These are phyloP conservation scores for Colletotrichum graminicola DNA, from an alignment of 2,329 filamentous ascomycete species.

Conservation along the genomic window DNA sequence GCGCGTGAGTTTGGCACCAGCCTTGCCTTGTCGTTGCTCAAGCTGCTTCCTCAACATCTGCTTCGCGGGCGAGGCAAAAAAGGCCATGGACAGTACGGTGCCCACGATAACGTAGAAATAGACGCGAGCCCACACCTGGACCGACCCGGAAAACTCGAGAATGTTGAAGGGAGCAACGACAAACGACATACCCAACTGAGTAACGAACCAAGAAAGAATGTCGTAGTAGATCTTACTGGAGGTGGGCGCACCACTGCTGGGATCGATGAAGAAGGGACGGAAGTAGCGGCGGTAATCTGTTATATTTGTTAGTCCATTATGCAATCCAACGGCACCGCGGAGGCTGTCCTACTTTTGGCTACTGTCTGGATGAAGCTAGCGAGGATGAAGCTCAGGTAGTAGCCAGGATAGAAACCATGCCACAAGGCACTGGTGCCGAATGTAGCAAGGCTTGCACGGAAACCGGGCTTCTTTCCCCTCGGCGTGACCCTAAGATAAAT, in stretches of 20 bases:
- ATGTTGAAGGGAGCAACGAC: conserved; percentile 87
- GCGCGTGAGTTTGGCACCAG: conserved; percentile 60
- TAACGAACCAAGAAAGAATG: conserved; percentile 77
- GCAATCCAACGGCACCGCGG: neutral
- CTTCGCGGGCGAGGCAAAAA: conserved; percentile 87
- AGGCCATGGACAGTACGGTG: conserved; percentile 72
- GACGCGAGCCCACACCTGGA: conserved; percentile 84
- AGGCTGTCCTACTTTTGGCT: conserved; percentile 82
- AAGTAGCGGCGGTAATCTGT: conserved; percentile 89
- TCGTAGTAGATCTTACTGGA: conserved; percentile 90
- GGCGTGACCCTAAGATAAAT: conserved; percentile 96
- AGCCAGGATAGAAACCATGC: conserved; percentile 98
- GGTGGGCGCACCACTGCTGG: conserved; percentile 76
- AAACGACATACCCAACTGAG: conserved; percentile 88
- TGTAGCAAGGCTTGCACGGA: conserved; percentile 92
- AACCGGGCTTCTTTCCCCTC: conserved; percentile 94
- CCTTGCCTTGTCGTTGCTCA: conserved; percentile 66
- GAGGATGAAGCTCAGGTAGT: conserved; percentile 91
- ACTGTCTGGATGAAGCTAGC: conserved; percentile 92
- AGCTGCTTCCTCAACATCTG: conserved; percentile 66
- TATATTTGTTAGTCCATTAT: conserved; percentile 41
- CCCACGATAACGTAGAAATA: conserved; percentile 88
- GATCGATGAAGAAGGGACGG: conserved; percentile 91
- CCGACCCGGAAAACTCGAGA: conserved; percentile 76
- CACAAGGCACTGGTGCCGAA: conserved; percentile 96